A percentile compares a stretch with the other conserved stretches of the same genome.
Conservation (phyloP, 345 rosid genomes). For the Syzygium oleosum region DNA sequence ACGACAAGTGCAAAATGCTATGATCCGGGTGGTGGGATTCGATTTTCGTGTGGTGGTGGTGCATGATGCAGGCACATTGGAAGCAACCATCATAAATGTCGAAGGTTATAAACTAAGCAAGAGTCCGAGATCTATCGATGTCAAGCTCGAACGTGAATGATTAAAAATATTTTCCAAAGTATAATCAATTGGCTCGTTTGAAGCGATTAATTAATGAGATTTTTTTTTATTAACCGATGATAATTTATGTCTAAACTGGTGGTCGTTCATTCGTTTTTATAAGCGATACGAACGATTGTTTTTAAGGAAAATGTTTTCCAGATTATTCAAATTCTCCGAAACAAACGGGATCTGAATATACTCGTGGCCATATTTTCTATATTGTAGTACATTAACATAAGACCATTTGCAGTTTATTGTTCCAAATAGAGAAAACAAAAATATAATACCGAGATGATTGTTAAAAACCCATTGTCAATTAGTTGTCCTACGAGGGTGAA, state of each 20-base stretch:
- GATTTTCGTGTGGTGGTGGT: background rate
- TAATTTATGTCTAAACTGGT: background rate
- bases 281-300: accelerated
- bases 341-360: background rate
- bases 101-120: background rate
- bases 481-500: background rate
- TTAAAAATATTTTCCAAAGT: background rate
- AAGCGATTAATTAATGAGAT: background rate
- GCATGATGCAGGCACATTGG: background rate
- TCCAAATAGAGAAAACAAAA: background rate
- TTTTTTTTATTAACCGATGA: background rate
- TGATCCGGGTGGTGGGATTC: background rate
- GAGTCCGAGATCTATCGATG: background rate
- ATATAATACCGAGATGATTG: background rate
- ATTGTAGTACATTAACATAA: background rate
- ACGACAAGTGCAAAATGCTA: background rate
- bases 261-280: background rate
- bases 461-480: background rate
- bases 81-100: background rate
- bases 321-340: accelerated
- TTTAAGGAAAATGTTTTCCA: background rate
- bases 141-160: background rate
- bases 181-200: background rate
- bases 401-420: background rate
- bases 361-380: background rate